Evolutionary conservation across 345 rosid genomes (phyloP).

Genomic region (Psidium friedrichsthalianum): DNA sequence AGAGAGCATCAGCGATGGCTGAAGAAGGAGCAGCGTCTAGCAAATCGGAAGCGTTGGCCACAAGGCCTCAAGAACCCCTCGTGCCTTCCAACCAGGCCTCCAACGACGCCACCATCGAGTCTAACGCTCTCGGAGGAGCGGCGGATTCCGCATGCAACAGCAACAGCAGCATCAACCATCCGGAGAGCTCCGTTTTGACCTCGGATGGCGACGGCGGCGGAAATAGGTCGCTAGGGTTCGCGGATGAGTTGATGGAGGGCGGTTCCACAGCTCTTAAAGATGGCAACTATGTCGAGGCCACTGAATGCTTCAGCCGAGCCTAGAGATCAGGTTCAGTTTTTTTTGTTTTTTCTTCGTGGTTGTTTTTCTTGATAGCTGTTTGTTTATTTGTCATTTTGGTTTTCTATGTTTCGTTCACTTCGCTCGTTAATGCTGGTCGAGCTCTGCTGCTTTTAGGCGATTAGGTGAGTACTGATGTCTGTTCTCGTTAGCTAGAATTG

Average conservation of each 20-base stretch:
- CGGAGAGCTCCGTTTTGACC: constrained; percentile 27
- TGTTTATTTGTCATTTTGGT: neutral
- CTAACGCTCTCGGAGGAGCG: constrained; percentile 24
- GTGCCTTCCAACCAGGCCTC: constrained; percentile 5
- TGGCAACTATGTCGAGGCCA: constrained; percentile 58
- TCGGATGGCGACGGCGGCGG: constrained; percentile 13
- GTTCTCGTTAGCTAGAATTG: neutral
- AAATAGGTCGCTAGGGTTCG: constrained; percentile 43
- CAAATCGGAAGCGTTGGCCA: constrained; percentile 9
- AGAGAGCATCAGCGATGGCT: constrained; percentile 11
- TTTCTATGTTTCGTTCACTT: neutral
- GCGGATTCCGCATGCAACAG: constrained; percentile 58
- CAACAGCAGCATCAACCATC: constrained; percentile 9
- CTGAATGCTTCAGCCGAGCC: constrained; percentile 88
- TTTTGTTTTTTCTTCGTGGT: neutral
- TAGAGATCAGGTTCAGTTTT: constrained; percentile 65
- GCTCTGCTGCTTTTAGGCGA: neutral
- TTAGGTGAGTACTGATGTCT: neutral
- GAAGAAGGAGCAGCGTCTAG: constrained; percentile 20
- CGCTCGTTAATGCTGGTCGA: neutral
- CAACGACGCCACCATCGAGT: constrained; percentile 29
- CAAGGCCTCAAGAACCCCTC: constrained; percentile 6
- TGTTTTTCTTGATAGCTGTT: neutral
- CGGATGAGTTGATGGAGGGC: constrained; percentile 52
- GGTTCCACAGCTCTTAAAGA: constrained; percentile 54